phyloP scores from a whole-genome alignment of 2,329 filamentous ascomycete genomes.

The Alternaria sp. region DNA sequence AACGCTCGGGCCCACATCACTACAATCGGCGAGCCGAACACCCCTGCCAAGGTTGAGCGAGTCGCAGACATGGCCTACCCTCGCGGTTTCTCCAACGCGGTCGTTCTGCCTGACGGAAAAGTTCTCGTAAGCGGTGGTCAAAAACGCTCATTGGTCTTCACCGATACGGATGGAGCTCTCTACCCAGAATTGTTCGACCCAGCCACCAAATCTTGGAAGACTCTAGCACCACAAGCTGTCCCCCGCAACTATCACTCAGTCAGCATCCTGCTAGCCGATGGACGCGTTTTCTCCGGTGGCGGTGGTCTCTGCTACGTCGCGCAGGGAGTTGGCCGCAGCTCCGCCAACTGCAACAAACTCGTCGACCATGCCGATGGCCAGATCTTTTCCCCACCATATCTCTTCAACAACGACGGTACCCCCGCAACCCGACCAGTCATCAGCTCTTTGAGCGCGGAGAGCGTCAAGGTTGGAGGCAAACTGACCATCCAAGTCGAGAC shows the following conservation, averaged over 20 bases:
- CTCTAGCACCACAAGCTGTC: slow-evolving; percentile 29
- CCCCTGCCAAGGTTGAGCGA: slow-evolving; percentile 26
- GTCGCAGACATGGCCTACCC: slow-evolving; percentile 33
- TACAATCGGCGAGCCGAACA: slow-evolving; percentile 25
- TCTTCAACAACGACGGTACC: slow-evolving; percentile 33
- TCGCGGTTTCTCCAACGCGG: slow-evolving; percentile 32
- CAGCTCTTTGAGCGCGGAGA: slow-evolving; percentile 15
- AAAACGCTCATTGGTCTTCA: slow-evolving; percentile 30
- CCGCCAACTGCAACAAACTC: slow-evolving; percentile 35
- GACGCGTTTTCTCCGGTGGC: slow-evolving; percentile 31
- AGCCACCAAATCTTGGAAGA: slow-evolving; percentile 28
- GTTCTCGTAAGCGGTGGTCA: slow-evolving; percentile 37
- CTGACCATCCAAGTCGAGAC: slow-evolving; percentile 18
- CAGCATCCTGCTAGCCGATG: slow-evolving; percentile 32
- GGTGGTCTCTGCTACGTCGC: slow-evolving; percentile 33
- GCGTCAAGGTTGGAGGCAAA: slow-evolving; percentile 26
- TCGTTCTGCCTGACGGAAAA: slow-evolving; percentile 35
- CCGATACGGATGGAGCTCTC: slow-evolving; percentile 27
- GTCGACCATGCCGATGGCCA: slow-evolving; percentile 37
- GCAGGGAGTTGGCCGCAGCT: slow-evolving; percentile 20
- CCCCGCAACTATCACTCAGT: slow-evolving; percentile 36
- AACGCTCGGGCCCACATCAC: slow-evolving; percentile 30
- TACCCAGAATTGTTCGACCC: slow-evolving; percentile 36
- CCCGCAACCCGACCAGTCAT: slow-evolving; percentile 25
- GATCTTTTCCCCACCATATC: slow-evolving; percentile 36